Evolutionary conservation across 306 rosid species (phyloP).

Genomic region (Alnus glutinosa): DNA sequence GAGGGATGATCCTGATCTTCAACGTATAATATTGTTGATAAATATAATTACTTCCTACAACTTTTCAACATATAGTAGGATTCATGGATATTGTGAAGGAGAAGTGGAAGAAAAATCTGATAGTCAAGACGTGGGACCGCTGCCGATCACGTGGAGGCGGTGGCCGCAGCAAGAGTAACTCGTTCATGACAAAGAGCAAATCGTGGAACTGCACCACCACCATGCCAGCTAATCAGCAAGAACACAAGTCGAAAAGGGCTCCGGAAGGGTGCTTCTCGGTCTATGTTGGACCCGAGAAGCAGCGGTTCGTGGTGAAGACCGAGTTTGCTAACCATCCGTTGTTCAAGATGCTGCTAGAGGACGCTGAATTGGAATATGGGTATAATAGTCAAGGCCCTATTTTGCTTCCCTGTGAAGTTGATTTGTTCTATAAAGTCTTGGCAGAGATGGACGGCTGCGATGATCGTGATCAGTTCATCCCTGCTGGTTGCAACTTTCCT

Average conservation of each 20-base stretch:
- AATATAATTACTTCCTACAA: too few species aligned
- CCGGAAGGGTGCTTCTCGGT: conserved; percentile 58
- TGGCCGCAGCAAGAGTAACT: neutral
- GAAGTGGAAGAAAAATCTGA: conserved; percentile 37
- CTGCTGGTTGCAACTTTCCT: neutral
- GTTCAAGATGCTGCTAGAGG: conserved; percentile 60
- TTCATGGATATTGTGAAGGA: conserved; percentile 33
- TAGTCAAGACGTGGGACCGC: conserved; percentile 41
- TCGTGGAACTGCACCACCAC: neutral
- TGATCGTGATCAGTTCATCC: neutral
- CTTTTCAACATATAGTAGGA: too few species aligned
- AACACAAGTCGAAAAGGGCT: conserved; percentile 12
- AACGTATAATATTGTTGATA: too few species aligned
- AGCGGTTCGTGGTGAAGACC: conserved; percentile 51
- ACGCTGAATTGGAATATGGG: conserved; percentile 67
- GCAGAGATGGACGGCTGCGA: conserved; percentile 46
- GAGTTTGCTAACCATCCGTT: conserved; percentile 54
- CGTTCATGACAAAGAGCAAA: conserved; percentile 11
- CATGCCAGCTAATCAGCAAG: too few species aligned
- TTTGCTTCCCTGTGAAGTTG: conserved; percentile 67
- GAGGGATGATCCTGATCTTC: too few species aligned
- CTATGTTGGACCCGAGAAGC: conserved; percentile 57
- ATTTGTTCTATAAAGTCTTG: conserved; percentile 49
- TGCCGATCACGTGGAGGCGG: conserved; percentile 26
- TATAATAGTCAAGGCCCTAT: conserved; percentile 60